phyloP scores from a whole-genome alignment of 768 basidiomycete species.

The Tylopilus sp. region DNA sequence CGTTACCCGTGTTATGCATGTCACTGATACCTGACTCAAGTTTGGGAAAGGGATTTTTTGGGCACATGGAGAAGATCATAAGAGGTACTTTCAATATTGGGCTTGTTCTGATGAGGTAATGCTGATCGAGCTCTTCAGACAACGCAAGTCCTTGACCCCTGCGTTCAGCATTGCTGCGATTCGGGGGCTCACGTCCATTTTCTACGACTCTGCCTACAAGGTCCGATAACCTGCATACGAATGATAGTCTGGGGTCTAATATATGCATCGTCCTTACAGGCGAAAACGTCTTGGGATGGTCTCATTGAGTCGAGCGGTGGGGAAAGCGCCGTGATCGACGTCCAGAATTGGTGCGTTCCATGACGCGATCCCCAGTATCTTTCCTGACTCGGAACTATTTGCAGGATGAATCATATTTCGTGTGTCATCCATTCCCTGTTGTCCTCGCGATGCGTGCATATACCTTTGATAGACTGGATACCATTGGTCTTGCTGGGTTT shows the following conservation, averaged over 20 bases:
- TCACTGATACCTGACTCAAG: background rate
- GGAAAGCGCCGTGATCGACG: constrained; percentile 30
- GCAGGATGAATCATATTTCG: too few species aligned
- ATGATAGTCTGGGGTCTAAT: too few species aligned
- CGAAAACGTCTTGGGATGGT: constrained; percentile 30
- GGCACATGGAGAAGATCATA: too few species aligned
- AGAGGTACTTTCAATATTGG: constrained; percentile 14
- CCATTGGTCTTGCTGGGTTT: too few species aligned
- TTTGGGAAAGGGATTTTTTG: constrained; percentile 30
- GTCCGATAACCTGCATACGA: constrained; percentile 37
- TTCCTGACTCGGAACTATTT: too few species aligned
- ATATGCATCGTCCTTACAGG: constrained; percentile 9
- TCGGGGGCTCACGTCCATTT: too few species aligned
- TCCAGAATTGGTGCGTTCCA: constrained; percentile 30
- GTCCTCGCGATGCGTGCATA: too few species aligned
- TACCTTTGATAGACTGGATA: too few species aligned
- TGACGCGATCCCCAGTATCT: background rate
- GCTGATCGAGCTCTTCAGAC: constrained; percentile 25
- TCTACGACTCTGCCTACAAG: constrained; percentile 33
- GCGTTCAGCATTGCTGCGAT: too few species aligned
- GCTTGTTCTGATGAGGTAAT: too few species aligned
- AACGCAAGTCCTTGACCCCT: too few species aligned
- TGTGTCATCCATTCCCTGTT: too few species aligned
- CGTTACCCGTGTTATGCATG: background rate
- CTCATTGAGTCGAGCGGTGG: constrained; percentile 16